Evolutionary conservation across 176 grass and related monocot species (phyloP).

Genomic region (Paspalum vaginatum): DNA sequence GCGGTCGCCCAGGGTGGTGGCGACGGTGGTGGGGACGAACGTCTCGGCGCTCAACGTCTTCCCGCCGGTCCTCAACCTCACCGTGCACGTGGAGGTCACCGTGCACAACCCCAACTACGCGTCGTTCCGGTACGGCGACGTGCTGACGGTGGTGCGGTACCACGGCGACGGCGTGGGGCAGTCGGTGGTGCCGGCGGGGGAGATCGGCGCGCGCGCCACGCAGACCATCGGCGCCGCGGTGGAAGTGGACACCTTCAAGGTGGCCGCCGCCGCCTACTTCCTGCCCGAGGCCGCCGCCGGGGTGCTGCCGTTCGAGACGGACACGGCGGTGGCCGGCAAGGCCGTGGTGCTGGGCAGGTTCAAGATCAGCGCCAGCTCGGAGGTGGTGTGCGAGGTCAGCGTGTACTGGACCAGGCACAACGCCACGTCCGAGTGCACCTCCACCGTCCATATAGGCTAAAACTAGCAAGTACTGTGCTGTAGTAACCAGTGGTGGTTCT

Average conservation of each 20-base stretch:
- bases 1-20: conserved; percentile 44
- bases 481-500: not conserved
- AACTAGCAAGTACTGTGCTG: no score
- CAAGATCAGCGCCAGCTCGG: conserved; percentile 36
- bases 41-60: not conserved
- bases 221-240: conserved; percentile 16
- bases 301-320: conserved; percentile 42
- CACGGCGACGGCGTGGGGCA: conserved; percentile 53
- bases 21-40: conserved; percentile 22
- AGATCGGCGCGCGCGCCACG: conserved; percentile 43
- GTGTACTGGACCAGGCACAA: not conserved
- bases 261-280: not conserved
- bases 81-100: conserved; percentile 39
- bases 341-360: conserved; percentile 42
- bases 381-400: conserved; percentile 32
- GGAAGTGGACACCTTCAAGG: conserved; percentile 24
- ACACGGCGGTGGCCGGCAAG: conserved; percentile 46
- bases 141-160: conserved; percentile 57
- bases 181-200: conserved; percentile 45
- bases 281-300: fast-evolving
- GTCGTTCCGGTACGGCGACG: conserved; percentile 55
- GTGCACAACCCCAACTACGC: conserved; percentile 82
- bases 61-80: conserved; percentile 38
- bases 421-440: conserved; percentile 36
- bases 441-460: conserved; percentile 42